phyloP scores from a whole-genome alignment of 2,329 filamentous ascomycete species.

The Colletotrichum lindemuthianum region DNA sequence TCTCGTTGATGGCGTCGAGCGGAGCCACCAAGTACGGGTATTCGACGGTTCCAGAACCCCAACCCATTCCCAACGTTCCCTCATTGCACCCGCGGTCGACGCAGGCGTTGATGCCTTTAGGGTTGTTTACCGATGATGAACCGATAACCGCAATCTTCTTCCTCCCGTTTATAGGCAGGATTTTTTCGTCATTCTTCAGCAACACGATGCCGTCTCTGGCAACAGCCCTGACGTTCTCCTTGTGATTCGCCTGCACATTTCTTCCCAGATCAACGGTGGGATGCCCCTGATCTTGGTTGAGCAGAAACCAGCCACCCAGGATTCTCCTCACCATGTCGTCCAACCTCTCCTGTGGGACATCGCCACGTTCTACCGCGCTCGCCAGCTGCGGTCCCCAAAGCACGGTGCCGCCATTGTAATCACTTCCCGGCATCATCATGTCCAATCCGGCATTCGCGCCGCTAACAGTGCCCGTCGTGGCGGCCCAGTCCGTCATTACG shows the following conservation, averaged over 20 bases:
- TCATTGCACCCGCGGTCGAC: conserved; percentile 68
- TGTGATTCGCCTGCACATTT: conserved; percentile 68
- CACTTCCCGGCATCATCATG: conserved; percentile 82
- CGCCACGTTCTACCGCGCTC: conserved; percentile 65
- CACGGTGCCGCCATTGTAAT: conserved; percentile 58
- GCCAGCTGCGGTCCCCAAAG: conserved; percentile 66
- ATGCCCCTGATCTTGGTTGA: conserved; percentile 60
- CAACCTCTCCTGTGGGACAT: conserved; percentile 67
- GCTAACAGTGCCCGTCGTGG: conserved; percentile 76
- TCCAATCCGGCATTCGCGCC: conserved; percentile 77
- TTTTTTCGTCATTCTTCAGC: conserved; percentile 70
- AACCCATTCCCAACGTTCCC: conserved; percentile 74
- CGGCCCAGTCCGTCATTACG: conserved; percentile 74
- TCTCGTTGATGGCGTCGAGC: conserved; percentile 70
- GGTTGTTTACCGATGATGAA: conserved; percentile 68
- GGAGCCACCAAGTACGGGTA: conserved; percentile 75
- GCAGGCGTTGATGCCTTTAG: conserved; percentile 71
- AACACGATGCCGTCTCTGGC: conserved; percentile 69
- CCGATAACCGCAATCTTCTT: conserved; percentile 69
- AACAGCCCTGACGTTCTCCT: conserved; percentile 67
- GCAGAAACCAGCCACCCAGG: conserved; percentile 69
- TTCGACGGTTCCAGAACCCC: conserved; percentile 70
- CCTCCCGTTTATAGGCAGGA: conserved; percentile 66
- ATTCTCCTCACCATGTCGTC: conserved; percentile 75
- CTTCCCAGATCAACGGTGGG: conserved; percentile 65